phyloP scores from a whole-genome alignment of 129 eudicot species.

The Pulicaria dysenterica region DNA sequence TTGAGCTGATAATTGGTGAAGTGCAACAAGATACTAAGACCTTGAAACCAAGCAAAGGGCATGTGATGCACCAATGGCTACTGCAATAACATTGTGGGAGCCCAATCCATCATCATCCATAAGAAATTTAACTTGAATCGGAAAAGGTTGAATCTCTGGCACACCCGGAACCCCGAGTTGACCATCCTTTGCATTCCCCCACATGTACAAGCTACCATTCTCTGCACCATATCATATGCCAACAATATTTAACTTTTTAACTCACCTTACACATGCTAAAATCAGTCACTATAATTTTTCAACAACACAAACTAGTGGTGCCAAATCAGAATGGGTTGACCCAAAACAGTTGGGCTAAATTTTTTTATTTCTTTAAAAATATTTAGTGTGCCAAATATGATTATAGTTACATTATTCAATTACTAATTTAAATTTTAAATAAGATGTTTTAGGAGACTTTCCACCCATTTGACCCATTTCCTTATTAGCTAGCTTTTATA shows the following conservation, averaged over 20 bases:
- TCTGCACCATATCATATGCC: slow-evolving; percentile 41
- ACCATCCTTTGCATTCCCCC: slow-evolving; percentile 85
- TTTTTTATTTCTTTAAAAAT: too few species aligned
- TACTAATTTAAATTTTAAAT: too few species aligned
- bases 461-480: too few species aligned
- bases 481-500: too few species aligned
- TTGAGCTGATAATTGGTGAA: slow-evolving; percentile 3
- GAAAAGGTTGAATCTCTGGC: slow-evolving; percentile 72
- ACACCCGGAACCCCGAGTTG: slow-evolving; percentile 93
- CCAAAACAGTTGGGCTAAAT: too few species aligned
- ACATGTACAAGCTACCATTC: slow-evolving; percentile 82
- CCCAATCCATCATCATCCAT: slow-evolving; percentile 73
- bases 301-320: too few species aligned
- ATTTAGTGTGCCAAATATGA: too few species aligned
- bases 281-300: background rate
- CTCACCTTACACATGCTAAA: background rate
- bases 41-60: slow-evolving; percentile 80
- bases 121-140: slow-evolving; percentile 82
- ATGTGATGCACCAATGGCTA: slow-evolving; percentile 92
- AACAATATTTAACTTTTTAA: background rate
- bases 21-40: slow-evolving; percentile 16
- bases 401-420: too few species aligned
- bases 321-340: too few species aligned
- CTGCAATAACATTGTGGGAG: slow-evolving; percentile 57
- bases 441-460: too few species aligned